Base-by-base conservation (phyloP, 1,284 basidiomycete species). In the Xerocomus minutiporus region DNA sequence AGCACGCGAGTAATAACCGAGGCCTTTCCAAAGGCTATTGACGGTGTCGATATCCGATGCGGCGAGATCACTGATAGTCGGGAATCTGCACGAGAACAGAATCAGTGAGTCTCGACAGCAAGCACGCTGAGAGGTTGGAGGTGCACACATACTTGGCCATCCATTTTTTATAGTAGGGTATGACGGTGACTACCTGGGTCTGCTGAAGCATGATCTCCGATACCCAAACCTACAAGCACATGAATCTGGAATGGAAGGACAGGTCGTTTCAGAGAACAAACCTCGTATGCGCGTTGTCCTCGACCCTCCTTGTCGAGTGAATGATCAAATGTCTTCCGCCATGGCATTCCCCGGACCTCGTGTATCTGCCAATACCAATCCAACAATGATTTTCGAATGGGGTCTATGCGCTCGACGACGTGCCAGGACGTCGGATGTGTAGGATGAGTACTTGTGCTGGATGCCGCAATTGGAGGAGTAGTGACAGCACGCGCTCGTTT, bases 181-280 rank as follows among this genome's bases (percentile, higher is more conserved):
- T 93, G 12, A 95, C 93, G 0, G 93, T 96, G 3, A 75, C 80
- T 25, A 91, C 88, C 66, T 94, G 93, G 0, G 96, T 98, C 70
- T 99, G 96, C 68, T 99, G 96, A 6, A 97, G 79, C 96, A 98
- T 98, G 58, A 97, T 88, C 70, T 97, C 93, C 11, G 88, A 91
- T 42, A 97, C 77, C 86, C 88, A 91, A 11, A 91, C 88, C 85
- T 92, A 56, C 38, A 54, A 3, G 8, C 1, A 53, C n/a, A 32
- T 57, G 20, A 51, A 15, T 40, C 17, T 15, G 28, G 11, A 8
- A 6, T 2, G 12, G 26, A 49, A 43, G 5, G n/a, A 36, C 26
- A 15, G 12, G 12, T 4, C n/a, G 7, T 28, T 13, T 2, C 8
- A 11, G 20, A 26, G 6, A 44, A 51, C 58, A 31, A 58, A 88